Percentiles rank a stretch among this genome's conserved stretches.
Conservation (phyloP, 1,139 yeast species). For the Geotrichum fermentans region DNA sequence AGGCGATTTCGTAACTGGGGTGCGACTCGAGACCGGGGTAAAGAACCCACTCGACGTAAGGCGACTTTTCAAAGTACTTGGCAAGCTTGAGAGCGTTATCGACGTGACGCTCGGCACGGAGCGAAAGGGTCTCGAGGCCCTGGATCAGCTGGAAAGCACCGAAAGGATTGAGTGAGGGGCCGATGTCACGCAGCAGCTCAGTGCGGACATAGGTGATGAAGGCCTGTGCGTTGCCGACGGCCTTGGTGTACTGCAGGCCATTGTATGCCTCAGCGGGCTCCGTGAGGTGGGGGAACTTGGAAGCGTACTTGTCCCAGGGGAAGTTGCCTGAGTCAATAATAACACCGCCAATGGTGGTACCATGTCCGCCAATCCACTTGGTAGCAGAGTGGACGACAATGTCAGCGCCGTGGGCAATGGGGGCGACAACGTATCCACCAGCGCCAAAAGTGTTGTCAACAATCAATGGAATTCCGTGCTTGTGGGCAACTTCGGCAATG, state of each 20-base stretch:
- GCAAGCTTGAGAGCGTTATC: constrained; percentile 81
- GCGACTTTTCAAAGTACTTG: constrained; percentile 62
- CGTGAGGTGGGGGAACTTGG: constrained; percentile 82
- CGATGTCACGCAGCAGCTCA: constrained; percentile 86
- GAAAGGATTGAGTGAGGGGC: constrained; percentile 85
- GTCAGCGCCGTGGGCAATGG: constrained; percentile 86
- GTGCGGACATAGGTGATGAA: constrained; percentile 76
- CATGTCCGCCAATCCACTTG: constrained; percentile 98
- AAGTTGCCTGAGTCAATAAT: constrained; percentile 86
- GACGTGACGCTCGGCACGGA: constrained; percentile 90
- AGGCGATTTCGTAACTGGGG: constrained; percentile 73
- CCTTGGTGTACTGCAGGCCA: constrained; percentile 76
- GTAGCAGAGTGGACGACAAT: constrained; percentile 87
- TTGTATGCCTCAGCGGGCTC: constrained; percentile 91
- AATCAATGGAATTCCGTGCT: constrained; percentile 83
- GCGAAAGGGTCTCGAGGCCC: constrained; percentile 89
- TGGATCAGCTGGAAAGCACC: constrained; percentile 79
- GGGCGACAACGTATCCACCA: constrained; percentile 83
- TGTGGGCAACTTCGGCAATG: constrained; percentile 72
- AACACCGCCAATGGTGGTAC: constrained; percentile 91
- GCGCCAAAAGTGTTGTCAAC: constrained; percentile 98
- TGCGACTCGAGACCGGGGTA: constrained; percentile 88
- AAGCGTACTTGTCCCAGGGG: constrained; percentile 83
- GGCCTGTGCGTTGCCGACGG: constrained; percentile 67
- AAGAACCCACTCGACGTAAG: constrained; percentile 79